A percentile compares a stretch with the other conserved stretches of the same genome.
These are phyloP conservation scores for Staphylotrichum tortipilum DNA, from an alignment of 495 filamentous ascomycete genomes.

Conservation along the genomic window DNA sequence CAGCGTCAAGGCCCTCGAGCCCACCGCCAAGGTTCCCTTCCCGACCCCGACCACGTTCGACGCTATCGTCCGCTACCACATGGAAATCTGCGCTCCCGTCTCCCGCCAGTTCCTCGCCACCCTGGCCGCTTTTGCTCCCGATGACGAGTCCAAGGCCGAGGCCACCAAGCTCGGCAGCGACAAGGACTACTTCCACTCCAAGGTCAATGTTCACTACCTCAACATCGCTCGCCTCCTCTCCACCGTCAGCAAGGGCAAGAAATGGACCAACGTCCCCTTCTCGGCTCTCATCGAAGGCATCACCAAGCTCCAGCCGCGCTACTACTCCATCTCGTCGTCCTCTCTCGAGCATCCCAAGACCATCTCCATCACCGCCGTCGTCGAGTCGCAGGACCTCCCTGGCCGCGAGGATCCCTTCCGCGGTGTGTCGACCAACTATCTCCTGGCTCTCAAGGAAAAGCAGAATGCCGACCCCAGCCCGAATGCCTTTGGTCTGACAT, in stretches of 20 bases:
- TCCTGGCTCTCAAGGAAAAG: conserved; percentile 92
- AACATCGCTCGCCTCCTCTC: conserved; percentile 89
- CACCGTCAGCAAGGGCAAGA: conserved; percentile 56
- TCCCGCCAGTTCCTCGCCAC: conserved; percentile 92
- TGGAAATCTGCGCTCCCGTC: conserved; percentile 91
- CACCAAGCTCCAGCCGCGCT: conserved; percentile 90
- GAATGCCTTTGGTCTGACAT: conserved; percentile 78
- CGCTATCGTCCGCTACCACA: conserved; percentile 87
- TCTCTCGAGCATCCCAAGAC: conserved; percentile 88
- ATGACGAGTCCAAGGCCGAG: conserved; percentile 72
- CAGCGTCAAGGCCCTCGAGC: conserved; percentile 83
- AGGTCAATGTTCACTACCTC: conserved; percentile 69
- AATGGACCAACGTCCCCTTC: conserved; percentile 81
- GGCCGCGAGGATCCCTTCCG: conserved; percentile 75
- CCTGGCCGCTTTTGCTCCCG: conserved; percentile 82
- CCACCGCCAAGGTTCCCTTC: conserved; percentile 95
- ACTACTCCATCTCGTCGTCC: conserved; percentile 98
- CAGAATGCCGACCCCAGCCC: conserved; percentile 85
- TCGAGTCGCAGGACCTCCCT: conserved; percentile 71
- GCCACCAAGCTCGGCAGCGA: conserved; percentile 82
- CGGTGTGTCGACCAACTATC: conserved; percentile 95
- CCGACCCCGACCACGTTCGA: conserved; percentile 96
- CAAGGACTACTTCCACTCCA: conserved; percentile 93
- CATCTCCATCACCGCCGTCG: conserved; percentile 90
- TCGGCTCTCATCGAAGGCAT: conserved; percentile 90